Conservation (phyloP, 208 protist genomes). For the Crithidia acanthocephali region DNA sequence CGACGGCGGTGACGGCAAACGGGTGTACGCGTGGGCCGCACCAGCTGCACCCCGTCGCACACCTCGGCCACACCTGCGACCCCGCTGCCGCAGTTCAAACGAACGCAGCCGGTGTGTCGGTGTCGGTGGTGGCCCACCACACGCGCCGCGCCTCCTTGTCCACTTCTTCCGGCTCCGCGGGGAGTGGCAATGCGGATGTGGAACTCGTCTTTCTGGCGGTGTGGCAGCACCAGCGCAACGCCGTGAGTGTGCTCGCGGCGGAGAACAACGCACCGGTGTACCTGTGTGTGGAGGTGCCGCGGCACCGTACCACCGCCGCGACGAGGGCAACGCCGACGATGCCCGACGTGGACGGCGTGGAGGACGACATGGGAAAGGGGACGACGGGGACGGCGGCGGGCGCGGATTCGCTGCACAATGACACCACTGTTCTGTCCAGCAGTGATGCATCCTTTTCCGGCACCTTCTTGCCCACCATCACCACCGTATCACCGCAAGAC, state of each 20-base stretch:
- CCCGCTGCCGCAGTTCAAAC: not conserved
- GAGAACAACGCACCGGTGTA: slow-evolving; percentile 11
- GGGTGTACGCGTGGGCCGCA: slow-evolving; percentile 26
- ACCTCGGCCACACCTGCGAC: slow-evolving; percentile 25
- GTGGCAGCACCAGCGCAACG: slow-evolving; percentile 27
- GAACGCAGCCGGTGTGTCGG: slow-evolving; percentile 28
- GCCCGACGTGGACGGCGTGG: not conserved
- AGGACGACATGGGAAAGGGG: not conserved
- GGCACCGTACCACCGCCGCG: not conserved
- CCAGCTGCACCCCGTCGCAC: slow-evolving; percentile 18
- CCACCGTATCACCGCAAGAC: not conserved
- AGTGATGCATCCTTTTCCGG: not conserved
- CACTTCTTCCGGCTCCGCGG: not conserved
- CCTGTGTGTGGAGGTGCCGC: slow-evolving; percentile 30
- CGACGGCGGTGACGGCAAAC: slow-evolving; percentile 25
- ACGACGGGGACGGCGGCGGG: not conserved
- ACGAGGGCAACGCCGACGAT: not conserved
- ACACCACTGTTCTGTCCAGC: no score
- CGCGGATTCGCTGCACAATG: no score
- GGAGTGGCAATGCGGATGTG: not conserved
- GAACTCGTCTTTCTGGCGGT: slow-evolving; percentile 23
- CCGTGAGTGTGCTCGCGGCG: slow-evolving; percentile 2
- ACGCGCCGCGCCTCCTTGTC: not conserved
- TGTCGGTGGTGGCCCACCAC: slow-evolving; percentile 29
- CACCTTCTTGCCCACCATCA: slow-evolving; percentile 8